Evolutionary conservation across 2,329 filamentous ascomycete genomes (phyloP).

Genomic region (Phialemoniopsis sp.): DNA sequence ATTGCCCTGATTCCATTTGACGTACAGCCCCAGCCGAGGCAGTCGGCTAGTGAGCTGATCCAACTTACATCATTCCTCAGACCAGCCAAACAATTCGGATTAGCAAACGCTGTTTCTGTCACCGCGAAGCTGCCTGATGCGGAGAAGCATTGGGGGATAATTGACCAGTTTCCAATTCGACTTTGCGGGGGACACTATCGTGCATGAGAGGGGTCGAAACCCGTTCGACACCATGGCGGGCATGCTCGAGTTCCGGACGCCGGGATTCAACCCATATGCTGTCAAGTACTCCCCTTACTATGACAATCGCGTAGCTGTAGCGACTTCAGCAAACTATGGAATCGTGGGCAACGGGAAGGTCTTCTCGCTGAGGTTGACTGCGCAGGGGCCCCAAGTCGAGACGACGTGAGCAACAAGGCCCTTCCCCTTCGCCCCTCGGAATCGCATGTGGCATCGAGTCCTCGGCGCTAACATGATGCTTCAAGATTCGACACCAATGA

Average conservation of each 20-base stretch:
- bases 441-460: background rate
- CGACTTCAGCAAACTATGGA: slow-evolving; percentile 89
- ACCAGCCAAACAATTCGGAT: too few relatives aligned
- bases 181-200: too few relatives aligned
- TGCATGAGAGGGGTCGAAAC: too few relatives aligned
- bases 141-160: too few relatives aligned
- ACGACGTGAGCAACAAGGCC: slow-evolving; percentile 58
- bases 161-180: too few relatives aligned
- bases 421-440: too few relatives aligned
- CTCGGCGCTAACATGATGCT: background rate
- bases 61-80: too few relatives aligned
- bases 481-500: slow-evolving; percentile 94
- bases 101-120: too few relatives aligned
- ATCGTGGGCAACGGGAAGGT: slow-evolving; percentile 93
- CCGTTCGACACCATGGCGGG: slow-evolving; percentile 26
- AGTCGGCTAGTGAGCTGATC: too few relatives aligned
- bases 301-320: slow-evolving; percentile 88
- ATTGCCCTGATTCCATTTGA: too few relatives aligned
- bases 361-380: slow-evolving; percentile 77
- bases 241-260: slow-evolving; percentile 93
- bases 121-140: too few relatives aligned
- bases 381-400: slow-evolving; percentile 77
- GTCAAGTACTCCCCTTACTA: slow-evolving; percentile 99
- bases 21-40: too few relatives aligned
- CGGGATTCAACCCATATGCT: slow-evolving; percentile 92